Conservation (phyloP, 306 rosid genomes). For the Medicago ruthenica region DNA sequence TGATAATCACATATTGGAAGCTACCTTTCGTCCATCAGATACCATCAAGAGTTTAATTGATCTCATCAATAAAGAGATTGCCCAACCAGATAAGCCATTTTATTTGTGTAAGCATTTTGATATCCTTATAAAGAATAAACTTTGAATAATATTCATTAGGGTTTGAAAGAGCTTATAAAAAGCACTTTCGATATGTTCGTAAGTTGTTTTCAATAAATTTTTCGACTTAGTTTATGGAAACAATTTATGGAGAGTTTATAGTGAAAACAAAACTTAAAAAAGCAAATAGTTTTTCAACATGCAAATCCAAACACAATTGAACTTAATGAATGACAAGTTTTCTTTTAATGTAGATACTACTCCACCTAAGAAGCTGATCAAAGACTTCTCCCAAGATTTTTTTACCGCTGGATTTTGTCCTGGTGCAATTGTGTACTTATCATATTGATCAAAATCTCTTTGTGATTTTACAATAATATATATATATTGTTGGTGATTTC, state of each 20-base stretch:
- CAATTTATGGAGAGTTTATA: no score
- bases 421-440: slow-evolving; percentile 84
- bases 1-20: slow-evolving; percentile 88
- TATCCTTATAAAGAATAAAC: not conserved
- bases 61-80: slow-evolving; percentile 73
- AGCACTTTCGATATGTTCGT: no score
- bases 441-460: slow-evolving; percentile 36
- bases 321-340: slow-evolving; percentile 1
- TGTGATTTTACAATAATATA: no score
- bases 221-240: no score
- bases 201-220: no score
- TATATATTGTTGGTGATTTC: no score
- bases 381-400: slow-evolving; percentile 73
- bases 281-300: no score
- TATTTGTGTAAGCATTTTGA: slow-evolving; percentile 66
- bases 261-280: no score
- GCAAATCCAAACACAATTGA: no score
- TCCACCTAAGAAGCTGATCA: slow-evolving; percentile 82
- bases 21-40: slow-evolving; percentile 81
- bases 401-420: slow-evolving; percentile 81
- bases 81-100: slow-evolving; percentile 72
- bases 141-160: no score
- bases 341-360: slow-evolving; percentile 70
- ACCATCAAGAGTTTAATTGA: slow-evolving; percentile 74
- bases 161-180: no score